These are phyloP conservation scores for Rhinocladiella mackenziei DNA, from an alignment of 2,329 filamentous ascomycete genomes.

Conservation along the genomic window DNA sequence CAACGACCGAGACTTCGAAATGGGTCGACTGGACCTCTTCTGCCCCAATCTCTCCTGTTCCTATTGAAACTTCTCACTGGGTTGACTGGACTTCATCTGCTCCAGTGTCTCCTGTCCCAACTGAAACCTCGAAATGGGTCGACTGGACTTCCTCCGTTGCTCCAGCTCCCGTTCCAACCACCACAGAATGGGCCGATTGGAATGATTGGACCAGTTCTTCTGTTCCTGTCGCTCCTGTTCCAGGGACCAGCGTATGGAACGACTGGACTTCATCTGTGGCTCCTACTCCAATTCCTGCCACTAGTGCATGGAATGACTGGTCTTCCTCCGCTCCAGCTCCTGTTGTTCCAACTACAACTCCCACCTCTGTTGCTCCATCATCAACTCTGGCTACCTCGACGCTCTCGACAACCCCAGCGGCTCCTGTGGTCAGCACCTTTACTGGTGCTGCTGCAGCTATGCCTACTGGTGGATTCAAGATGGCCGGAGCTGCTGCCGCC, in stretches of 20 bases:
- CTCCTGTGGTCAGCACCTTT: constrained; percentile 18
- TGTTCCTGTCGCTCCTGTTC: constrained; percentile 5
- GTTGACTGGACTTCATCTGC: constrained; percentile 1
- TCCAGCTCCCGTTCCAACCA: background rate
- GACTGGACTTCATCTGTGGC: constrained; percentile 11
- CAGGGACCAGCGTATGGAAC: constrained; percentile 5
- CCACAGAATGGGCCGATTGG: background rate
- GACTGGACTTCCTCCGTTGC: constrained; percentile 7
- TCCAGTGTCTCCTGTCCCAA: background rate
- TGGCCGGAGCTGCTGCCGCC: constrained; percentile 23
- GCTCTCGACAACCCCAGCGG: constrained; percentile 12
- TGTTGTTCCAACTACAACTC: constrained; percentile 2
- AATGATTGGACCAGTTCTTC: constrained; percentile 3
- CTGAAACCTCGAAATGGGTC: constrained; percentile 6
- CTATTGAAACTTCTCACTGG: constrained; percentile 5
- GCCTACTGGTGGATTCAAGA: constrained; percentile 14
- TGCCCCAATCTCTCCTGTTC: background rate
- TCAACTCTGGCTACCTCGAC: constrained; percentile 5
- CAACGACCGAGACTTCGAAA: constrained; percentile 1
- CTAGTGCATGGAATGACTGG: constrained; percentile 17
- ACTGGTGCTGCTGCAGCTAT: constrained; percentile 19
- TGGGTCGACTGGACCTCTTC: constrained; percentile 11
- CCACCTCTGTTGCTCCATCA: constrained; percentile 2
- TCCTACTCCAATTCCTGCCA: constrained; percentile 3
- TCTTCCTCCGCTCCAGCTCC: constrained; percentile 5